Base-by-base conservation (phyloP, 352 stramenopile species). In the Phytophthora hybrid region DNA sequence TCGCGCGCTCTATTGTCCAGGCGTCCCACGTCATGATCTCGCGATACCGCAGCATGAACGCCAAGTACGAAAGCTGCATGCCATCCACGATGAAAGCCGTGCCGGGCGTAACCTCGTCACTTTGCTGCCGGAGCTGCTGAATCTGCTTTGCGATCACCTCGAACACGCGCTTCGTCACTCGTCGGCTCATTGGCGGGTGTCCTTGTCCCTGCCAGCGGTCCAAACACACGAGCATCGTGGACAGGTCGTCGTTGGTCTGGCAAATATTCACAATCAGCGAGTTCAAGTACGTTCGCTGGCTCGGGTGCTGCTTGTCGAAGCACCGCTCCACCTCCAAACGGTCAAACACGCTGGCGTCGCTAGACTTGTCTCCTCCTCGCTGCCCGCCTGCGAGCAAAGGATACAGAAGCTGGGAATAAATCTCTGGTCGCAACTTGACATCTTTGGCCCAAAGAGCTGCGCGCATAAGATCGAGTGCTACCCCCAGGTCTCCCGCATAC, bases 191-290 rank as follows among this genome's bases (percentile, higher is more conserved):
- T 18, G 65, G 73, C n/a, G 59, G 63, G 34, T 73, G 62, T 16
- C 62, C 63, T 59, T 86, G 80, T n/a, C 53, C 68, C 21, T 91
- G 82, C 81, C 82, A 92, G 21, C 84, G 81, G 49, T 93, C 83
- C 19, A 93, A 60, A 34, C 83, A 88, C 39, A 83, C 75, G 4
- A 93, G 51, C 78, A 89, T 80, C 3, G 84, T 90, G 26, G 74
- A 78, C 21, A 93, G 65, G 29, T 93, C 84, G 37, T 89, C 71
- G 55, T 88, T 89, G 2, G 83, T 85, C 47, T 90, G 81, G 49
- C 86, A 93, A 21, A 92, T 74, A 54, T 92, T 91, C n/a, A 93
- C 52, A 19, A 93, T 68, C 46, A 92, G 76, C 11, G 86, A 73
- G 59, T 90, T 88, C 37, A 93, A 55, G 14, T 76, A 52, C 18